Conservation (phyloP, 805 yeast genomes). For the Saturnispora besseyi region DNA sequence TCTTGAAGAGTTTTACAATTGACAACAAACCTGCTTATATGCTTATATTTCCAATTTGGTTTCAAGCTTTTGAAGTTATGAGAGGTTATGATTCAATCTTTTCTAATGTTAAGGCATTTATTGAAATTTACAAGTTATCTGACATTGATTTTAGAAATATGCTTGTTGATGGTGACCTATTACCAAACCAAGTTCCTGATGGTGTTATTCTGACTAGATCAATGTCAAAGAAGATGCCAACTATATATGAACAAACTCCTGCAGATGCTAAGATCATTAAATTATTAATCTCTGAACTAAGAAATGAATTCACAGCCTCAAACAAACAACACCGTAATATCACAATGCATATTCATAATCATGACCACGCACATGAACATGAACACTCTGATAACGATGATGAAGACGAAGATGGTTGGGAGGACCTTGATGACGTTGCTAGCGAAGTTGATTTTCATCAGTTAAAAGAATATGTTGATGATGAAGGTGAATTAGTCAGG, state of each 20-base stretch:
- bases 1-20: slow-evolving; percentile 37
- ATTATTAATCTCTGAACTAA: slow-evolving; percentile 59
- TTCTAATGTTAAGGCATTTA: slow-evolving; percentile 61
- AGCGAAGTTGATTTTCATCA: slow-evolving; percentile 54
- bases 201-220: slow-evolving; percentile 80
- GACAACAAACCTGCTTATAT: slow-evolving; percentile 37
- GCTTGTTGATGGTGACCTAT: slow-evolving; percentile 67
- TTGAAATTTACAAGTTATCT: slow-evolving; percentile 50
- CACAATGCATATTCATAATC: slow-evolving; percentile 16
- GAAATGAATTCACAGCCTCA: slow-evolving; percentile 41
- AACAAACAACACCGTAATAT: slow-evolving; percentile 34
- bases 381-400: slow-evolving; percentile 29
- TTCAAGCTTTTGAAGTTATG: slow-evolving; percentile 68
- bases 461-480: slow-evolving; percentile 46
- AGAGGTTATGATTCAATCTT: slow-evolving; percentile 70
- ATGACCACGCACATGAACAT: slow-evolving; percentile 29
- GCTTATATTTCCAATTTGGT: slow-evolving; percentile 69
- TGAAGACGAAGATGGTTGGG: slow-evolving; percentile 60
- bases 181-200: slow-evolving; percentile 41
- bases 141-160: slow-evolving; percentile 44
- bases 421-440: slow-evolving; percentile 59
- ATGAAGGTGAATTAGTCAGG: slow-evolving; percentile 26
- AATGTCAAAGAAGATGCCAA: slow-evolving; percentile 60
- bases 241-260: slow-evolving; percentile 53
- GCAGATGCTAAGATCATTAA: slow-evolving; percentile 67